These are phyloP conservation scores for Lasiodiplodia theobromae DNA, from an alignment of 2,329 filamentous ascomycete species.

Conservation along the genomic window DNA sequence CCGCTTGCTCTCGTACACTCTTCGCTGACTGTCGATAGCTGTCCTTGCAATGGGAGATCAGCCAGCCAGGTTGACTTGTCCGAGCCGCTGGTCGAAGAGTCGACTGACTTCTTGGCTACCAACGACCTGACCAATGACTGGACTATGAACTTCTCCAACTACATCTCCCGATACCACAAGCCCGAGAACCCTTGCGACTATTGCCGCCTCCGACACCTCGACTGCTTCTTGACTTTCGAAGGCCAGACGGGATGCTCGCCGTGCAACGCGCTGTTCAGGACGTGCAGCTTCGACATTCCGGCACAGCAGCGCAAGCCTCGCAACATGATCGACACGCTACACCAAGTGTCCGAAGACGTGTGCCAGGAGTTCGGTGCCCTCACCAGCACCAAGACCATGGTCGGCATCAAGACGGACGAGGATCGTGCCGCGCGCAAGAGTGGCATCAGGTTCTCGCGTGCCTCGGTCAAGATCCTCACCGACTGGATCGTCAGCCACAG, in stretches of 20 bases:
- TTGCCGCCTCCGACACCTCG: constrained; percentile 54
- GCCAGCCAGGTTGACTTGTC: constrained; percentile 8
- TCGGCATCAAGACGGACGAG: constrained; percentile 45
- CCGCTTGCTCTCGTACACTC: background rate
- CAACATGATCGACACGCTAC: constrained; percentile 56
- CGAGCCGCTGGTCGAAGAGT: background rate
- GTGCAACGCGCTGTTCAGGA: constrained; percentile 56
- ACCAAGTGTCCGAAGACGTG: constrained; percentile 53
- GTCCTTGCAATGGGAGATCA: constrained; percentile 34
- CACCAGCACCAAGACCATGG: constrained; percentile 44
- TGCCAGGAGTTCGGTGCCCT: constrained; percentile 41
- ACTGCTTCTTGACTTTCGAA: constrained; percentile 54
- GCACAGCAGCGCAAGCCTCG: constrained; percentile 39
- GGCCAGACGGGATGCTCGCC: constrained; percentile 53
- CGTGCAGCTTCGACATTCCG: constrained; percentile 55
- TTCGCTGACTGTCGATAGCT: constrained; percentile 32
- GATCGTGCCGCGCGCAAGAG: constrained; percentile 61
- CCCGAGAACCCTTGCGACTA: constrained; percentile 56
- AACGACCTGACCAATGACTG: constrained; percentile 39
- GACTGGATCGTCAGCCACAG: constrained; percentile 83
- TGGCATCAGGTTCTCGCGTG: constrained; percentile 78
- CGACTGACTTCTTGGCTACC: constrained; percentile 30
- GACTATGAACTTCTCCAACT: constrained; percentile 54
- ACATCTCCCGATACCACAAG: constrained; percentile 56
- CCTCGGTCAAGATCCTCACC: constrained; percentile 81